A percentile compares a stretch with the other conserved stretches of the same genome.
Evolutionary conservation across 352 stramenopile species (phyloP).

Genomic region (Thraustochytrium striatum): DNA sequence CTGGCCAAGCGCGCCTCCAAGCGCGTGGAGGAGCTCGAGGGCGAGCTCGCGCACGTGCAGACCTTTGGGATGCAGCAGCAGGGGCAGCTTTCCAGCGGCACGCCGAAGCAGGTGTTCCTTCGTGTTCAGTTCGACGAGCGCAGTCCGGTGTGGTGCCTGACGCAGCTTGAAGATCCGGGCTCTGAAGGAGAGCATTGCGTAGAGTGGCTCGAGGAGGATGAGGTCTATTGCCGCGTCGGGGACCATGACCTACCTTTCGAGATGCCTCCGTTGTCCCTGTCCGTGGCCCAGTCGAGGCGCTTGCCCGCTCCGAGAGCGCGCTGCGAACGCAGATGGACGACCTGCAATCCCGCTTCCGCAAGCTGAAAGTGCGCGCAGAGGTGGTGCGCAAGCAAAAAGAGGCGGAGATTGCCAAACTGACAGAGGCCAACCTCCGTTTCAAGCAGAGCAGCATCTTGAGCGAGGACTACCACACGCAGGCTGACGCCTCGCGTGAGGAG

Average conservation of each 20-base stretch:
- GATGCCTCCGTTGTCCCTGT: constrained; percentile 3
- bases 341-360: neutral
- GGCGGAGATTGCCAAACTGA: neutral
- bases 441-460: constrained; percentile 29
- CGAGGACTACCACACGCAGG: constrained; percentile 39
- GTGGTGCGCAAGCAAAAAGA: constrained; percentile 25
- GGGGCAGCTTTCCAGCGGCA: no score
- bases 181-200: neutral
- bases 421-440: constrained; percentile 14
- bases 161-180: no score
- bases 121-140: no score
- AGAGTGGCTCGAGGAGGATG: constrained; percentile 32
- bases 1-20: constrained; percentile 12
- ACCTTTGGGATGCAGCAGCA: neutral
- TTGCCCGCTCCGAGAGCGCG: neutral
- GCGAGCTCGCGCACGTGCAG: neutral
- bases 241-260: neutral
- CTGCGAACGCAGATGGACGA: neutral
- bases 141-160: neutral
- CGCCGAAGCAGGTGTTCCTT: no score
- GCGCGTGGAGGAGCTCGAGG: constrained; percentile 23
- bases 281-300: neutral
- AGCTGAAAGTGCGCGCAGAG: constrained; percentile 9
- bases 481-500: neutral
- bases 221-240: constrained; percentile 16